Base-by-base conservation (phyloP, 2,329 filamentous ascomycete species). In the Colletotrichum filicis region DNA sequence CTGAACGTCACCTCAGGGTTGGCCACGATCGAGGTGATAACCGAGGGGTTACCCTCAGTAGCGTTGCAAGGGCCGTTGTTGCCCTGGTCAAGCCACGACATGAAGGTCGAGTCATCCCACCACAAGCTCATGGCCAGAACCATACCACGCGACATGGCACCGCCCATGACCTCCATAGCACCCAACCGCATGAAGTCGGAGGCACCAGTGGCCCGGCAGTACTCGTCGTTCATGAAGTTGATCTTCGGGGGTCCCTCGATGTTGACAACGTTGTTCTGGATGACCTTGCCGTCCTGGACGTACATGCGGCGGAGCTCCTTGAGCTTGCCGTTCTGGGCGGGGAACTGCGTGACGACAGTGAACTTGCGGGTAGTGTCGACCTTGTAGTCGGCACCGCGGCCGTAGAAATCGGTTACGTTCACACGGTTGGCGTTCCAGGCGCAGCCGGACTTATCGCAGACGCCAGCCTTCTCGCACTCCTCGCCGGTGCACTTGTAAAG, bases 61-160 rank as follows among this genome's bases (percentile, higher is more conserved):
- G 81, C 81, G 74, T 83, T 86, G 78, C 90, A 92, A 30, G 89
- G 89, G 0, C 90, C 90, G 4, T 85, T 80, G 46, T 80, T 82
- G 7, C 84, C 82, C 64, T 83, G 80, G 76, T 91, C 88, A 11
- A 91, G 82, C 89, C 89, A 91, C 56, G 86, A 84, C 89, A 91
- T 91, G 73, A 84, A 87, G 56, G 84, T 84, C 14, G 82, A 77
- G 14, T 84, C 81, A 73, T 89, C 87, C 80, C 87, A 88, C 89
- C 89, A 91, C 74, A 91, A 84, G 77, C 84, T 85, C 75, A 91
- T 83, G 14, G 85, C 83, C 30, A 89, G 81, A 2, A 89, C 87
- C 87, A 89, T 89, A 59, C 85, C 87, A 16, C 86, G 81, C 26
- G 76, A 79, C 68, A 89, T 78, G 0, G 87, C 82, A 26, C 83